Evolutionary conservation across 345 rosid genomes (phyloP), one percentile per base, ranked within the genome.

Genomic region (Syzygium jambos): DNA sequence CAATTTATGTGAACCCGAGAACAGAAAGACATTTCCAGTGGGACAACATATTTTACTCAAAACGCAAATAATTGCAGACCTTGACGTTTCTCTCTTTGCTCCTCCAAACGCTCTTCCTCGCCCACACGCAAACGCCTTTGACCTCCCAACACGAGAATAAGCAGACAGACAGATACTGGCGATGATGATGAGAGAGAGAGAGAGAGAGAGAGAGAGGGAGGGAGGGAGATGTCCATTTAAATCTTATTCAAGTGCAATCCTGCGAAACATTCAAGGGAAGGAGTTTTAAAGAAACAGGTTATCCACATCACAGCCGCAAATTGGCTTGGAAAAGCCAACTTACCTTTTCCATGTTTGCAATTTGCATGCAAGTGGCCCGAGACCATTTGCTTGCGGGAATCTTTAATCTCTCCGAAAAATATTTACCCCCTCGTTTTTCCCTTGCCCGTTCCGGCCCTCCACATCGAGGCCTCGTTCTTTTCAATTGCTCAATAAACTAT

Each of bases 81-180:
- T 92, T 92, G 94, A 92, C 93, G 93, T 91, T 89, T 91, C 92
- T 84, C 86, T 57, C 80, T 8, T 84, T 56, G 57, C 90, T 86
- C 90, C 91, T 49, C 46, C 23, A 87, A 90, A 90, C 13, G 85
- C 86, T 86, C 90, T 49, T 52, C 89, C 78, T 91, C 92, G 57
- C 90, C 94, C 91, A 84, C 94, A 91, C 94, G 94, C 93, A 93
- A 92, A 78, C 86, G 29, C 56, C 54, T 92, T 92, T 92, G 93
- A 92, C 95, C 95, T 88, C 91, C 65, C 87, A 19, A 52, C 84
- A 85, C 86, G 84, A 78, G 61, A 29, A 84, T 84, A 53, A 34
- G 80, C 80, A 19, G 80, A 73, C 80, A 73, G 49, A 23, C 80
- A 34, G 46, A 73, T 73, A 73, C 11, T 1, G 19, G 80, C 5